Base-by-base conservation (phyloP, 139 green algal species). In the Chlamydomonas incerta region DNA sequence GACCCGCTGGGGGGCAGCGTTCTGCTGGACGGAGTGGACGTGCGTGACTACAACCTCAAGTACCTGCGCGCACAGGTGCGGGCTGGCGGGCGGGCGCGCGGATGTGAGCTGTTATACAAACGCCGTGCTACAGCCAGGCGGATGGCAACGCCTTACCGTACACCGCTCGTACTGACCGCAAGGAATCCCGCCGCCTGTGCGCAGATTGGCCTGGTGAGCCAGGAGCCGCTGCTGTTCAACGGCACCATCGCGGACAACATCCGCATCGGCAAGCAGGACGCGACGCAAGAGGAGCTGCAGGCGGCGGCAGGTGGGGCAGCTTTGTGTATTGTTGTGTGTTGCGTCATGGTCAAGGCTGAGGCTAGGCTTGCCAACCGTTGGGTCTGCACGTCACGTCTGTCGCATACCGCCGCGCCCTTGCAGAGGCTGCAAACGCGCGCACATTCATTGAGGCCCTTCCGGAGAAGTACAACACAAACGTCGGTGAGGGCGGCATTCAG, bases 161-260 rank as follows among this genome's bases (percentile, higher is more conserved):
- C n/a, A n/a, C n/a, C n/a, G n/a, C n/a, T n/a, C n/a, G n/a, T n/a
- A n/a, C n/a, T n/a, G n/a, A n/a, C 28, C 29, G n/a, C n/a, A n/a
- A n/a, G n/a, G n/a, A n/a, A 33, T 69, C 21, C 97, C 92, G 91
- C 93, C 98, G 66, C 3, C 23, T 90, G 96, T 3, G 57, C 52
- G 24, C 87, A 95, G 52, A 88, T 97, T 9, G 76, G 90, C 26
- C 88, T 98, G 41, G 96, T 99, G 28, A 93, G 80, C 62, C 97
- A 99, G 92, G 96, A 99, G 93, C 95, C 96, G 11, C 94, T 91
- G 8, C 95, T 99, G 50, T 99, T 99, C 80, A 91, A 92, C n/a
- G 94, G 91, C 37, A 93, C 88, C 90, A 96, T 98, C 68, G 90
- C 70, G 50, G 90, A 98, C 52, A 99, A 99, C 93, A 99, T 99